These are phyloP conservation scores for Porcisia deanei DNA, from an alignment of 208 protist species.

Conservation along the genomic window DNA sequence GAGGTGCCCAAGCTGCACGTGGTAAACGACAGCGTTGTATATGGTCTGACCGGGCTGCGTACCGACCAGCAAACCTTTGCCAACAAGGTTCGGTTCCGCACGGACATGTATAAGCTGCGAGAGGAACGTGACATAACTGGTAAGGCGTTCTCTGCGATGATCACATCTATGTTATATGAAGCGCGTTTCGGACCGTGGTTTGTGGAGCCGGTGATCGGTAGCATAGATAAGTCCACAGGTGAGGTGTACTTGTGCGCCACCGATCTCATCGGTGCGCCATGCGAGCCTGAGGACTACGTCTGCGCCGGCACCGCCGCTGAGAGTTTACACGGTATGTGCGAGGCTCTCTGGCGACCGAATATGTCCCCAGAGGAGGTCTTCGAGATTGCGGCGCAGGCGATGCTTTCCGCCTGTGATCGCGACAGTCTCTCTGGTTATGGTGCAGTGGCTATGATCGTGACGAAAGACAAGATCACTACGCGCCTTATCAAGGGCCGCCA, in stretches of 20 bases:
- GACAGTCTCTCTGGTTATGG: conserved; percentile 98
- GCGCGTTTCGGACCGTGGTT: conserved; percentile 98
- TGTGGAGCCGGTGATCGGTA: conserved; percentile 97
- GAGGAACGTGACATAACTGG: conserved; percentile 91
- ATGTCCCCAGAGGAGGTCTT: conserved; percentile 97
- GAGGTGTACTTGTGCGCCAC: conserved; percentile 96
- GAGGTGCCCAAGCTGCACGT: conserved; percentile 96
- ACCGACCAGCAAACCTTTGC: conserved; percentile 97
- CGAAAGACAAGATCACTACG: conserved; percentile 75
- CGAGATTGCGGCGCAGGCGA: conserved; percentile 94
- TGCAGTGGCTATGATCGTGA: conserved; percentile 92
- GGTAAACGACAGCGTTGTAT: conserved; percentile 94
- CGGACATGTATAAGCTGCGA: conserved; percentile 90
- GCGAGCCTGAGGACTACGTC: conserved; percentile 96
- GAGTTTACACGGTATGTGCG: conserved; percentile 98
- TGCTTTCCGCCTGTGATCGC: conserved; percentile 96
- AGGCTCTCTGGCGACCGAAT: conserved; percentile 95
- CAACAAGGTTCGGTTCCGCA: conserved; percentile 86
- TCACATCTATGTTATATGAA: conserved; percentile 91
- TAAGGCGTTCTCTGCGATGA: conserved; percentile 81
- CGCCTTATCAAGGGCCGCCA: conserved; percentile 90
- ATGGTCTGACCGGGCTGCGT: conserved; percentile 96
- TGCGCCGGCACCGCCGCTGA: conserved; percentile 96
- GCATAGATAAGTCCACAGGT: conserved; percentile 93
- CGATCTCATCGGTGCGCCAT: conserved; percentile 96